phyloP scores from a whole-genome alignment of 345 rosid species.

The Euclidium syriacum region DNA sequence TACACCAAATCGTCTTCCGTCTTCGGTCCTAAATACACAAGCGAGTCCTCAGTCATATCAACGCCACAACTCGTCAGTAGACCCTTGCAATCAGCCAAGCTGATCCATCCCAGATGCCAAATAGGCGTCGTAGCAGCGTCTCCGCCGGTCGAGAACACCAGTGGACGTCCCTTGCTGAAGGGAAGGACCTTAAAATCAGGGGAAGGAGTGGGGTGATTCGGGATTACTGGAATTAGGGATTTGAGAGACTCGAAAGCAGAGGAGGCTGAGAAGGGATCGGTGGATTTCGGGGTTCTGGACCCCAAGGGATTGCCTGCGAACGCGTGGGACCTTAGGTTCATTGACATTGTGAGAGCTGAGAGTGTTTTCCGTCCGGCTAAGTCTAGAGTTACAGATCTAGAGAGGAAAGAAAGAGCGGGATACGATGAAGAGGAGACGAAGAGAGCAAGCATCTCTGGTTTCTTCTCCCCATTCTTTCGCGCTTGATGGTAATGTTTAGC shows the following conservation, averaged over 20 bases:
- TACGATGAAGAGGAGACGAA: slow-evolving; percentile 23
- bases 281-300: slow-evolving; percentile 53
- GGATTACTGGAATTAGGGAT: slow-evolving; percentile 39
- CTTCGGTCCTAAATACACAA: slow-evolving; percentile 75
- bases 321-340: slow-evolving; percentile 56
- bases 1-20: slow-evolving; percentile 55
- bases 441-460: slow-evolving; percentile 34
- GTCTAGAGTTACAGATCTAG: slow-evolving; percentile 20
- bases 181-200: slow-evolving; percentile 74
- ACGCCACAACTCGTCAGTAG: slow-evolving; percentile 40
- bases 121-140: slow-evolving; percentile 38
- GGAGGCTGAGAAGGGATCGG: slow-evolving; percentile 53
- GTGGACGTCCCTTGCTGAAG: slow-evolving; percentile 73
- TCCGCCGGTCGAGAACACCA: slow-evolving; percentile 47
- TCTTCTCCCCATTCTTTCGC: not conserved
- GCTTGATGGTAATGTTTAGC: slow-evolving; percentile 3
- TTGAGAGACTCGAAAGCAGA: slow-evolving; percentile 67
- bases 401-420: slow-evolving; percentile 21
- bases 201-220: slow-evolving; percentile 33
- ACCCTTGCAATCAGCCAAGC: slow-evolving; percentile 50
- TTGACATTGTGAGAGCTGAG: slow-evolving; percentile 50
- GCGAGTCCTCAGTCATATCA: slow-evolving; percentile 47
- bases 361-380: slow-evolving; percentile 16
- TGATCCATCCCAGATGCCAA: slow-evolving; percentile 87
- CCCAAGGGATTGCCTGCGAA: slow-evolving; percentile 73